Conservation (phyloP, 805 yeast species). For the Barnettozyma siamensis region DNA sequence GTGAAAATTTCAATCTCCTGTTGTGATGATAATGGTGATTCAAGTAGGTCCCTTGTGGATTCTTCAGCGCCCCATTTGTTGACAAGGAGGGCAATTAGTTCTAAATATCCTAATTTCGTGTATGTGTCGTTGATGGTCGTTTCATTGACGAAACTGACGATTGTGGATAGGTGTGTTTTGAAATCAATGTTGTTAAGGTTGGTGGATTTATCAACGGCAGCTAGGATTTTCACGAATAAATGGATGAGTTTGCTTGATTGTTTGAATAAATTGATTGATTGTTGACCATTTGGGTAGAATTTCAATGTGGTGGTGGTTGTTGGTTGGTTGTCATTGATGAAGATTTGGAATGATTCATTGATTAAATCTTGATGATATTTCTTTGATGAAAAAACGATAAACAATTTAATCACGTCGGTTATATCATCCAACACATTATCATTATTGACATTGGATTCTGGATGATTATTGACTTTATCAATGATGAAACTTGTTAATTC, state of each 20-base stretch:
- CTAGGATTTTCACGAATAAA: slow-evolving; percentile 40
- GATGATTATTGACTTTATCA: background rate
- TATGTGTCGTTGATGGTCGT: slow-evolving; percentile 12
- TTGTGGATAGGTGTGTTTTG: slow-evolving; percentile 14
- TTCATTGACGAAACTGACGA: slow-evolving; percentile 8
- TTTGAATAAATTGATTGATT: slow-evolving; percentile 19
- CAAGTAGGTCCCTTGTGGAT: background rate
- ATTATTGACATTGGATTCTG: slow-evolving; percentile 6
- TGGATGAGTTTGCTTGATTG: slow-evolving; percentile 30
- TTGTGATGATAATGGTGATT: slow-evolving; percentile 10
- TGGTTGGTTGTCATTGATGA: slow-evolving; percentile 25
- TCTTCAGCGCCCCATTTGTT: slow-evolving; percentile 44
- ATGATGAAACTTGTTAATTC: slow-evolving; percentile 12
- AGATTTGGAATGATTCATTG: slow-evolving; percentile 31
- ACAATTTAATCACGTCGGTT: slow-evolving; percentile 31
- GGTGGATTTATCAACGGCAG: slow-evolving; percentile 44
- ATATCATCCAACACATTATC: slow-evolving; percentile 20
- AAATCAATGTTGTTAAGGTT: slow-evolving; percentile 20
- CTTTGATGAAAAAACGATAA: slow-evolving; percentile 27
- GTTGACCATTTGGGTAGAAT: background rate
- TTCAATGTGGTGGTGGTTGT: slow-evolving; percentile 11
- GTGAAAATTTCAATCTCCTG: slow-evolving; percentile 46
- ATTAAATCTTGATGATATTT: slow-evolving; percentile 40
- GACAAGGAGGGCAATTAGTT: slow-evolving; percentile 45
- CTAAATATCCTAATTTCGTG: slow-evolving; percentile 47